Conservation (phyloP, 345 rosid species). For the Salix purpurea region DNA sequence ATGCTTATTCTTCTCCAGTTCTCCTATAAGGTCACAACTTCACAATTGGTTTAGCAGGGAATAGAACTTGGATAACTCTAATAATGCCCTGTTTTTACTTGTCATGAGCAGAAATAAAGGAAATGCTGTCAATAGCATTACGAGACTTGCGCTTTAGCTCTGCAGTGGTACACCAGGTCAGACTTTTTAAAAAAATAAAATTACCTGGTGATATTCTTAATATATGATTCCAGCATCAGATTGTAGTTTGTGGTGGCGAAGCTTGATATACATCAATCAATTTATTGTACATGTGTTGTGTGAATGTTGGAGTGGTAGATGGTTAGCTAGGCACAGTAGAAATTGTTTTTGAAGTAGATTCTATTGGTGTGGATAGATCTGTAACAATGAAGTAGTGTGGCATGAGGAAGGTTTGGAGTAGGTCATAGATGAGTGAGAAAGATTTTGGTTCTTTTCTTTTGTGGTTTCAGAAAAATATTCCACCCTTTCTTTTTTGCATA, state of each 20-base stretch:
- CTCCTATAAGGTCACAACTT: background rate
- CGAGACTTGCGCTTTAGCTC: constrained; percentile 71
- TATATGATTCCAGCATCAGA: background rate
- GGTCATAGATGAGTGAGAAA: background rate
- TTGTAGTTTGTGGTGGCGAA: background rate
- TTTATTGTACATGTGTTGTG: background rate
- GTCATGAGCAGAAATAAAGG: constrained; percentile 70
- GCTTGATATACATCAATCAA: background rate
- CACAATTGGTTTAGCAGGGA: background rate
- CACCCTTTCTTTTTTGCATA: background rate
- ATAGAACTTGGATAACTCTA: background rate
- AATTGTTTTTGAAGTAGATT: background rate
- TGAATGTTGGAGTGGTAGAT: background rate
- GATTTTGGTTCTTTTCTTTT: background rate
- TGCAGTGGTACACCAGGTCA: constrained; percentile 91
- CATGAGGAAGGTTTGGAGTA: background rate
- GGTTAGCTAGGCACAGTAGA: background rate
- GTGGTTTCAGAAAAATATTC: background rate
- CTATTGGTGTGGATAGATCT: background rate
- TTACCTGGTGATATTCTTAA: background rate
- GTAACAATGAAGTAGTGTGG: background rate
- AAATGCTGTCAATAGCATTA: constrained; percentile 63
- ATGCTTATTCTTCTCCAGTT: background rate
- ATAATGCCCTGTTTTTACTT: constrained; percentile 9
- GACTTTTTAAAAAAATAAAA: background rate